Base-by-base conservation (phyloP, 2,329 filamentous ascomycete genomes). In the Lanzia echinophila region DNA sequence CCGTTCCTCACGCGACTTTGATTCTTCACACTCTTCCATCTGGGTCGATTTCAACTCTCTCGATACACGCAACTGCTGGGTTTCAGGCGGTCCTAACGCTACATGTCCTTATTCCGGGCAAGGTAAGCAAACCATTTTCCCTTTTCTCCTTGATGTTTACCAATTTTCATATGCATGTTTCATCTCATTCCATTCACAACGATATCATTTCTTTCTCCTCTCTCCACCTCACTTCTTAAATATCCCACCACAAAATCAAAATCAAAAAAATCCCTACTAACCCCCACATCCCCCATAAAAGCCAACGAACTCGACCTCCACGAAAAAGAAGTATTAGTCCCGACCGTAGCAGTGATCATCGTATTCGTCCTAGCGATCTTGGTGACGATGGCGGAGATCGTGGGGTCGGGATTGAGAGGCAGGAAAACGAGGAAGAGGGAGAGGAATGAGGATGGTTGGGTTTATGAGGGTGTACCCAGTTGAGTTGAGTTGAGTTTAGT, bases 381-480 rank as follows among this genome's bases (percentile, higher is more conserved):
- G 63, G 85, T 81, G 0, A 66, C 84, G 12, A 81, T 85, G 58
- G 4, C 84, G 85, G 65, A 68, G 82, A 55, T 73, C 74, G 41
- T 77, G 75, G 59, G 10, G 56, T 73, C 74, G 41, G 77, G 75
- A 59, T 77, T 73, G 44, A 75, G 74, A 61, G 73, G 77, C 59
- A 76, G 72, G 46, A 75, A 74, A 62, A 74, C 77, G 61, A 65
- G 69, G 54, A 68, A 68, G 43, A 68, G 70, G 19, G 72, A 73
- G 2, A 7, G 36, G 36, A 17, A 5, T 1, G 3, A 2, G 7
- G 36, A 38, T 38, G 12, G 11, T 6, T 83, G 81, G 77, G 80
- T 85, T 62, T 86, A 87, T 70, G 84, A 87, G 65, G 84, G 84
- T 15, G 82, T 87, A 48, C 83, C 83, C 13, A 65, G 63, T 31